Evolutionary conservation across 2,329 filamentous ascomycete genomes (phyloP).

Genomic region (Fusarium sp.): DNA sequence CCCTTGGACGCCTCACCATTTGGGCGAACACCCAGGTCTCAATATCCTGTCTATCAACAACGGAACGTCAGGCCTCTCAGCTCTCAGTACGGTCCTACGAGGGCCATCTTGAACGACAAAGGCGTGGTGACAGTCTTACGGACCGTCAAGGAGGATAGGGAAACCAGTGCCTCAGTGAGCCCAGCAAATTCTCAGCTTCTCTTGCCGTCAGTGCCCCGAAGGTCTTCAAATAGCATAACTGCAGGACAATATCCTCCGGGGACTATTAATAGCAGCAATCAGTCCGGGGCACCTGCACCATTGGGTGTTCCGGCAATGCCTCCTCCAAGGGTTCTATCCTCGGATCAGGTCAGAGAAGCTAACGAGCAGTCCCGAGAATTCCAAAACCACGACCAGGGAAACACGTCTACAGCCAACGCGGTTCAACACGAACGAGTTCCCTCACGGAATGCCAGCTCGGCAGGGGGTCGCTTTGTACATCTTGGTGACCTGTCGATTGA

Average conservation of each 20-base stretch:
- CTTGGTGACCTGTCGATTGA: constrained; percentile 45
- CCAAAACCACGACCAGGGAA: constrained; percentile 18
- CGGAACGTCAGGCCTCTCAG: constrained; percentile 29
- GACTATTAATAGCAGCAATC: constrained; percentile 29
- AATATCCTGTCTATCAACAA: constrained; percentile 51
- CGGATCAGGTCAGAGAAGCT: constrained; percentile 41
- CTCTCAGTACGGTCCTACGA: constrained; percentile 43
- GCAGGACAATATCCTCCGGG: constrained; percentile 8
- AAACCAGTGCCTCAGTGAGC: constrained; percentile 35
- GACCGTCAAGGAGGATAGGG: constrained; percentile 47
- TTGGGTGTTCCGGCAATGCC: constrained; percentile 42
- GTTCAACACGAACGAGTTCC: constrained; percentile 29
- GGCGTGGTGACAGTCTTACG: constrained; percentile 54
- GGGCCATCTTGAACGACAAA: constrained; percentile 52
- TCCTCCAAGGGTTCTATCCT: constrained; percentile 36
- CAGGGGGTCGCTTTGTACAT: constrained; percentile 36
- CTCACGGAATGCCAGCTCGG: constrained; percentile 47
- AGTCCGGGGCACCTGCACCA: constrained; percentile 38
- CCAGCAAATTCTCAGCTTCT: constrained; percentile 24
- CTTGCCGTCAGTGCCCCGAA: constrained; percentile 14
- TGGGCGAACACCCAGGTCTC: constrained; percentile 49
- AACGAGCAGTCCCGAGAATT: constrained; percentile 38
- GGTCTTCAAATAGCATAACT: constrained; percentile 5
- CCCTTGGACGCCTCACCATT: constrained; percentile 64
- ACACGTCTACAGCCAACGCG: neutral